Conservation (phyloP, 768 basidiomycete species). For the Cyclocybe aegerita region DNA sequence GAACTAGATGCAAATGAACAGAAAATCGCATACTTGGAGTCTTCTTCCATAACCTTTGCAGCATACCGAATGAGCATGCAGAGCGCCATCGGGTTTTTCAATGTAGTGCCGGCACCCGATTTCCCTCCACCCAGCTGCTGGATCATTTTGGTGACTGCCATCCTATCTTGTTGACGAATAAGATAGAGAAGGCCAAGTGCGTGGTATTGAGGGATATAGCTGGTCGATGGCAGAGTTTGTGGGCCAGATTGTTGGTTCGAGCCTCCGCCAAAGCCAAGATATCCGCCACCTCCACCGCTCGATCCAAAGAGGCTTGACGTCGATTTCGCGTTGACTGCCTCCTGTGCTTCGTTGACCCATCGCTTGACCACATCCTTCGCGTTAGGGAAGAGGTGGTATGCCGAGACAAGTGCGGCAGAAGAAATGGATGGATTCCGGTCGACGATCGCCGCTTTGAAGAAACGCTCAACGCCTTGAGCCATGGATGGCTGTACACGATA, state of each 20-base stretch:
- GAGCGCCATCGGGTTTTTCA: conserved; percentile 96
- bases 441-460: conserved; percentile 99
- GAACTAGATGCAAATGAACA: neutral
- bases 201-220: conserved; percentile 96
- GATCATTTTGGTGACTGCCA: conserved; percentile 99
- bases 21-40: conserved; percentile 78
- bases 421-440: conserved; percentile 95
- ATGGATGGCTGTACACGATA: conserved; percentile 76
- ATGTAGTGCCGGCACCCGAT: conserved; percentile 74
- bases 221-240: conserved; percentile 84
- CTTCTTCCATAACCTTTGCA: conserved; percentile 98
- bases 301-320: conserved; percentile 66
- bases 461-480: conserved; percentile 97
- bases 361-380: conserved; percentile 96
- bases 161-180: conserved; percentile 96
- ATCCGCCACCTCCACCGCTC: conserved; percentile 49
- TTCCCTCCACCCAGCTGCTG: conserved; percentile 93
- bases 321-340: conserved; percentile 90
- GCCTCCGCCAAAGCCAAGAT: conserved; percentile 70
- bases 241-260: conserved; percentile 54
- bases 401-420: conserved; percentile 93
- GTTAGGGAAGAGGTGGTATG: conserved; percentile 92
- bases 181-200: conserved; percentile 91
- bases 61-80: conserved; percentile 99
- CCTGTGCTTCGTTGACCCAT: conserved; percentile 99